Conservation (phyloP, 2,329 filamentous ascomycete species). For the Fusarium abutilonis region DNA sequence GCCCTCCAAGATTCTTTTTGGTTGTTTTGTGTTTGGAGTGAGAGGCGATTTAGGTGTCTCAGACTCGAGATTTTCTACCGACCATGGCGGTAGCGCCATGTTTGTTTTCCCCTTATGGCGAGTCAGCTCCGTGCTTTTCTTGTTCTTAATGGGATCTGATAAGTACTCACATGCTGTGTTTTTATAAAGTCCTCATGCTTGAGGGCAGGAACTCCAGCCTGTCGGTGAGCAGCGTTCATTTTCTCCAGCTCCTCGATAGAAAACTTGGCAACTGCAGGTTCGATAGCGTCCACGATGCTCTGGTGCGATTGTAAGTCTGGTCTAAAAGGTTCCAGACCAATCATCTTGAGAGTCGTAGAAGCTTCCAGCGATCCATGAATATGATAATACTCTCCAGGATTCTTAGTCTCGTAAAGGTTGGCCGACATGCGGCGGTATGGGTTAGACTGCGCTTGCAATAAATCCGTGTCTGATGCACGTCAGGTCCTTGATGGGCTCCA, state of each 20-base stretch:
- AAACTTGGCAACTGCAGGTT: conserved; percentile 65
- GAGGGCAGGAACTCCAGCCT: conserved; percentile 69
- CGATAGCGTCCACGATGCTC: conserved; percentile 68
- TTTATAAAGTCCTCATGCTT: conserved; percentile 68
- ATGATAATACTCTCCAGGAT: conserved; percentile 75
- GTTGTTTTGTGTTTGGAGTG: conserved; percentile 24
- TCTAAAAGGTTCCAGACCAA: conserved; percentile 70
- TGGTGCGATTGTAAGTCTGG: conserved; percentile 70
- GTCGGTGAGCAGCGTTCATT: conserved; percentile 64
- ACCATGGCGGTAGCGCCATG: conserved; percentile 56
- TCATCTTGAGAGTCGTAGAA: conserved; percentile 74
- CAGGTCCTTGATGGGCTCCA: not conserved
- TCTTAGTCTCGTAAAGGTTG: conserved; percentile 75
- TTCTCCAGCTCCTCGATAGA: conserved; percentile 65
- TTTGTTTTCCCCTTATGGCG: conserved; percentile 57
- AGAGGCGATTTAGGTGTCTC: conserved; percentile 60
- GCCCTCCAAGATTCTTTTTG: conserved; percentile 59
- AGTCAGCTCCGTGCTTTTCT: not conserved
- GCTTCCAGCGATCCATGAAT: conserved; percentile 80
- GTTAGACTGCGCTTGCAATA: conserved; percentile 75
- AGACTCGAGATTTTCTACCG: conserved; percentile 61
- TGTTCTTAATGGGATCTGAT: too few species aligned
- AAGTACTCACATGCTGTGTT: conserved; percentile 55
- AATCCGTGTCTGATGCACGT: conserved; percentile 69
- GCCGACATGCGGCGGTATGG: conserved; percentile 77